These are phyloP conservation scores for Murraya paniculata DNA, from an alignment of 345 rosid genomes.

Conservation along the genomic window DNA sequence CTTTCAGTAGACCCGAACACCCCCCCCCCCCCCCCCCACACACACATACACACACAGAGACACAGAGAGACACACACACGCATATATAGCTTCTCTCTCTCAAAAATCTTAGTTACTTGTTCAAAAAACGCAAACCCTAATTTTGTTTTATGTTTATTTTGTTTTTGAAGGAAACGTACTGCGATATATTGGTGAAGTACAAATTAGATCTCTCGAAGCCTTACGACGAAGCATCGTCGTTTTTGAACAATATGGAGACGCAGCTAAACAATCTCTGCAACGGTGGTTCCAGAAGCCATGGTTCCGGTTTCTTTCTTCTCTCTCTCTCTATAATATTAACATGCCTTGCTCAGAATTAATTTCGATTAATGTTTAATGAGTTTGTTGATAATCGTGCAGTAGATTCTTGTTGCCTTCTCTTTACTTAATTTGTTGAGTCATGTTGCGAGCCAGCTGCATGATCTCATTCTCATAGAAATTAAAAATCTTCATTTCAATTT, in stretches of 20 bases:
- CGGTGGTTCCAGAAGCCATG: constrained; percentile 22
- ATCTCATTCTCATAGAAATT: background rate
- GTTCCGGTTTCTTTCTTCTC: constrained; percentile 26
- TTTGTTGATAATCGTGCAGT: constrained; percentile 28
- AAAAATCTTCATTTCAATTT: background rate
- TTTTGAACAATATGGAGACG: constrained; percentile 38
- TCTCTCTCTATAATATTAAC: constrained; percentile 12
- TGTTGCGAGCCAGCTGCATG: constrained; percentile 8
- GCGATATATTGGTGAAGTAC: constrained; percentile 41
- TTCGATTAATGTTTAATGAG: constrained; percentile 9
- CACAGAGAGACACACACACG: background rate
- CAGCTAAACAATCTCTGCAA: constrained; percentile 47
- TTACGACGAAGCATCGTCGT: constrained; percentile 46
- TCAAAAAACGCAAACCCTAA: constrained; percentile 22
- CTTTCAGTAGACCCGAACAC: constrained; percentile 18
- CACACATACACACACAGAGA: background rate
- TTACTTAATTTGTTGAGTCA: background rate
- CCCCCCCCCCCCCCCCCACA: constrained; percentile 17
- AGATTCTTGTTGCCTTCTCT: constrained; percentile 1
- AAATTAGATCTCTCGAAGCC: constrained; percentile 46
- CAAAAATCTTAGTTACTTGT: background rate
- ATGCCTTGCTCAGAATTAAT: background rate
- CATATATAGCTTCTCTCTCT: background rate
- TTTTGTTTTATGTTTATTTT: background rate
- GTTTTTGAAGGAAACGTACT: constrained; percentile 38